Base-by-base conservation (phyloP, 352 stramenopile genomes). In the Globisporangium irregulare region DNA sequence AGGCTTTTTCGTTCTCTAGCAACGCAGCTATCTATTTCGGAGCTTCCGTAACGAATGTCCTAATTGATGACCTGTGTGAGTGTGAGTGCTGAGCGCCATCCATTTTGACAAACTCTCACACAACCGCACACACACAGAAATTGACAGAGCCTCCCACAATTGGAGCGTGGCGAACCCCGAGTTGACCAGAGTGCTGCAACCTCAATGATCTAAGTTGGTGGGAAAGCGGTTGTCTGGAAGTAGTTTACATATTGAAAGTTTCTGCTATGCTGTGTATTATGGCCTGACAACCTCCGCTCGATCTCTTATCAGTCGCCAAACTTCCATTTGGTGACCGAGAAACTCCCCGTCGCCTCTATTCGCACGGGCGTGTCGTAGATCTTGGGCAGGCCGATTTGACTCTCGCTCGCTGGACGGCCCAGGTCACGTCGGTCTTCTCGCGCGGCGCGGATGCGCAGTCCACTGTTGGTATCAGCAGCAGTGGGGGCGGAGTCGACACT, bases 301-400 rank as follows among this genome's bases (percentile, higher is more conserved):
- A 18, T 22, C 41, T 32, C 14, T 9, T 36, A 32, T 32, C 27
- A 75, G 9, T 34, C 62, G 7, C 70, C 63, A 20, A 78, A 55
- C 48, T 71, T 62, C 73, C 73, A 82, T 54, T 82, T 82, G 56
- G 73, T 82, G 32, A 82, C 64, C 18, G 76, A 82, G 67, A 82
- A 82, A 53, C 71, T 71, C 14, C 61, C 55, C 8, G 70, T 80
- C 20, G 69, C 68, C 53, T 79, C 73, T 41, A 82, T 76, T 58
- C 68, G 72, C 50, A 79, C 61, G 0, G 76, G 76, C 12, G 67
- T 70, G 36, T 82, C 76, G 58, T 71, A 78, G 62, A 82, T 79
- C 10, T 55, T 64, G 6, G 76, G 76, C 55, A 82, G 62, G 0
- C 76, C 63, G 32, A 80, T 70, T 43, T 74, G 67, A 25, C 64